phyloP scores from a whole-genome alignment of 2,329 filamentous ascomycete genomes.

The Scleromitrula shiraiana region DNA sequence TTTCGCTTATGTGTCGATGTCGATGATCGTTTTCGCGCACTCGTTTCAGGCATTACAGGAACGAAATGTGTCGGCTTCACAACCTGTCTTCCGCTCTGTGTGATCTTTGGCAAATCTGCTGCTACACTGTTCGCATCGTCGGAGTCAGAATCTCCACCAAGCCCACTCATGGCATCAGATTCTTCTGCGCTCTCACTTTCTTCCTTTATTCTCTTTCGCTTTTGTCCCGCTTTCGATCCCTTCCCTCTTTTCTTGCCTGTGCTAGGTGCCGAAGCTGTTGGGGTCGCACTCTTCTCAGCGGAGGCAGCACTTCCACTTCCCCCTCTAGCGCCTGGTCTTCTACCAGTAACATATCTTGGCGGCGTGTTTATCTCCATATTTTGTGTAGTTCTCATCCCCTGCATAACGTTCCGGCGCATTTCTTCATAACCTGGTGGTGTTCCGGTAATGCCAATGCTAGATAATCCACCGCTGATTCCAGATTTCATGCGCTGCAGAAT shows the following conservation, averaged over 20 bases:
- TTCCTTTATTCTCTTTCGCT: conserved; percentile 27
- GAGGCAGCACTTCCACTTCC: conserved; percentile 5
- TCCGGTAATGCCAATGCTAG: conserved; percentile 24
- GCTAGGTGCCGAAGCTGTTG: conserved; percentile 20
- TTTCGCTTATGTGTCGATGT: conserved; percentile 43
- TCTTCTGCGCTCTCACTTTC: conserved; percentile 26
- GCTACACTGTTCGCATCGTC: conserved; percentile 37
- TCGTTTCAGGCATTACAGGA: conserved; percentile 42
- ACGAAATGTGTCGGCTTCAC: conserved; percentile 58
- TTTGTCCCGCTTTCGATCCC: conserved; percentile 19
- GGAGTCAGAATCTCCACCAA: conserved; percentile 32
- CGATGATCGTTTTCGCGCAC: conserved; percentile 31
- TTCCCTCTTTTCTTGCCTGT: conserved; percentile 16
- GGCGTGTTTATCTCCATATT: conserved; percentile 29
- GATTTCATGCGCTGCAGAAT: conserved; percentile 31
- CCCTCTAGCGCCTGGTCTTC: conserved; percentile 12
- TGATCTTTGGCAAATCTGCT: conserved; percentile 51
- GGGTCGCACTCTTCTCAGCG: conserved; percentile 9
- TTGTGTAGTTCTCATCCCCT: conserved; percentile 30
- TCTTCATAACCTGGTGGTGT: conserved; percentile 29
- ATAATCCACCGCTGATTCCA: conserved; percentile 18
- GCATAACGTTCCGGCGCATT: conserved; percentile 29
- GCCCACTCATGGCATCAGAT: conserved; percentile 25
- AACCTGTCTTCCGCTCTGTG: conserved; percentile 68
- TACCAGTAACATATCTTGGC: conserved; percentile 10